These are phyloP conservation scores for Colletotrichum liaoningense DNA, from an alignment of 2,329 filamentous ascomycete genomes.

Conservation along the genomic window DNA sequence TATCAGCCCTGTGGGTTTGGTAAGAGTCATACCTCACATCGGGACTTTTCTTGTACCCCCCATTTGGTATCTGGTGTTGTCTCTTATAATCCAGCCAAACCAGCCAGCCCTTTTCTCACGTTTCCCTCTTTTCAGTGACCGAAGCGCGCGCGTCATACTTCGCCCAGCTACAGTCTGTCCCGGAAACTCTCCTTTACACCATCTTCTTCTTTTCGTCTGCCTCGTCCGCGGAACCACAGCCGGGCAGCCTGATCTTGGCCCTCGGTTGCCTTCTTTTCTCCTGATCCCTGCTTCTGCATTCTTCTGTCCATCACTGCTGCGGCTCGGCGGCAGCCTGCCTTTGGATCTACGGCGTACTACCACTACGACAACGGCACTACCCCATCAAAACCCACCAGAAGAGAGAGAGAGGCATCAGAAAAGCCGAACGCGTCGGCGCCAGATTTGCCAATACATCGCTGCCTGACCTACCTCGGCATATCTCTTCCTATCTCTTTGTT, in stretches of 20 bases:
- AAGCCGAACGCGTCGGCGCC: neutral
- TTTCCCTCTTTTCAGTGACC: conserved; percentile 4
- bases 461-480: neutral
- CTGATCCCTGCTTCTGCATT: neutral
- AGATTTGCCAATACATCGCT: neutral
- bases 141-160: conserved; percentile 5
- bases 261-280: conserved; percentile 2
- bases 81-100: neutral
- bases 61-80: neutral
- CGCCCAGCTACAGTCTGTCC: conserved; percentile 17
- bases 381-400: neutral
- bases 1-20: neutral
- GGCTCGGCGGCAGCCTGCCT: conserved; percentile 1
- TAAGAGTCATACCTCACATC: neutral
- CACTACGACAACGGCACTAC: too few relatives aligned
- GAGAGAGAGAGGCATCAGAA: too few relatives aligned
- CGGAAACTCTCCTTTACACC: neutral
- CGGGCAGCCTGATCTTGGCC: conserved; percentile 19
- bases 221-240: conserved; percentile 5
- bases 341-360: too few relatives aligned
- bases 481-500: neutral
- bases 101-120: neutral
- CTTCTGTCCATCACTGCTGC: neutral
- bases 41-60: neutral
- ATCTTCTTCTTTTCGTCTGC: neutral